Evolutionary conservation across 768 basidiomycete genomes (phyloP).

Genomic region (Trichaptum fuscoviolaceum): DNA sequence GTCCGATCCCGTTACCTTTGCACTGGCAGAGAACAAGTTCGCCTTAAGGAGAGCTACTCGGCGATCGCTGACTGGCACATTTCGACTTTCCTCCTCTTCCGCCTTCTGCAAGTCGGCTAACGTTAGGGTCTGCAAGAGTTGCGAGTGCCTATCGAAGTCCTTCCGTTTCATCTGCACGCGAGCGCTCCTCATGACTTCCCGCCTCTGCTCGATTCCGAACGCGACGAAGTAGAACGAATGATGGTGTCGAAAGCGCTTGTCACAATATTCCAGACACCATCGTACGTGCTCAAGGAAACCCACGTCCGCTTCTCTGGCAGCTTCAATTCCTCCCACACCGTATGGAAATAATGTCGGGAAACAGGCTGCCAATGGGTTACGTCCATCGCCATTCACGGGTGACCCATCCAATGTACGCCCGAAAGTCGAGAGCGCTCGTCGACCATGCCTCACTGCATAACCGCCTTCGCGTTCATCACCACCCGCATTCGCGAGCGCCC

Average conservation of each 20-base stretch:
- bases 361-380: slow-evolving; percentile 6
- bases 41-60: no score
- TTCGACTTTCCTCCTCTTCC: background rate
- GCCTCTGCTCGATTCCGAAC: slow-evolving; percentile 36
- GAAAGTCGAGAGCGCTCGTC: slow-evolving; percentile 19
- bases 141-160: background rate
- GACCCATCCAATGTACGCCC: slow-evolving; percentile 19
- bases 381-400: background rate
- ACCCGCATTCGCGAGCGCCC: slow-evolving; percentile 24
- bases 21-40: no score
- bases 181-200: slow-evolving; percentile 20
- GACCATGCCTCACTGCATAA: slow-evolving; percentile 21
- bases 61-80: background rate
- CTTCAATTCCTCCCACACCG: slow-evolving; percentile 30
- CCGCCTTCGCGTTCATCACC: slow-evolving; percentile 16
- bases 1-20: no score
- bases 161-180: background rate
- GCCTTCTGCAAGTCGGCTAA: no score
- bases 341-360: slow-evolving; percentile 33
- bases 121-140: background rate
- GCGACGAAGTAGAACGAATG: slow-evolving; percentile 31
- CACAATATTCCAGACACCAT: slow-evolving; percentile 32
- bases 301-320: background rate
- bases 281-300: slow-evolving; percentile 19
- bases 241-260: slow-evolving; percentile 37